These are phyloP conservation scores for Erigeron canadensis DNA, from an alignment of 129 eudicot genomes.

Conservation along the genomic window DNA sequence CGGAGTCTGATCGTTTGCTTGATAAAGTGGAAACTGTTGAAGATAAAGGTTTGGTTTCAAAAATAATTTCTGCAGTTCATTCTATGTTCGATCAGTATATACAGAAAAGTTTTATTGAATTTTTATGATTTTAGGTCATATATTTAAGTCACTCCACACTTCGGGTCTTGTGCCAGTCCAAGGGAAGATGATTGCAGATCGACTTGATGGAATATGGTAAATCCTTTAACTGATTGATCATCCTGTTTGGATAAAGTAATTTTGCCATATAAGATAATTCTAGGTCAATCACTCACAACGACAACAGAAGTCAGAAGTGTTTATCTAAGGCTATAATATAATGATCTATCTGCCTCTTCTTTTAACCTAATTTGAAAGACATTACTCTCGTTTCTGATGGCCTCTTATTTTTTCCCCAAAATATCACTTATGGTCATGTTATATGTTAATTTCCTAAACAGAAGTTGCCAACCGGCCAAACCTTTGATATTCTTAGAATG, in stretches of 20 bases:
- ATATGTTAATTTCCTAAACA: background rate
- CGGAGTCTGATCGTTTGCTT: conserved; percentile 78
- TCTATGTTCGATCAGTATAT: conserved; percentile 8
- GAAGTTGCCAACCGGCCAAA: background rate
- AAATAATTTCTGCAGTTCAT: background rate
- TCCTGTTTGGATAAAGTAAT: background rate
- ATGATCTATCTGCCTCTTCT: background rate
- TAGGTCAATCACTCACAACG: background rate
- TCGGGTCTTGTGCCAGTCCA: conserved; percentile 85
- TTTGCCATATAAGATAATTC: background rate
- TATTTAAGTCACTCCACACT: conserved; percentile 74
- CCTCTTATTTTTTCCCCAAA: background rate
- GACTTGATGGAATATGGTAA: conserved; percentile 95
- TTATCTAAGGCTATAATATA: background rate
- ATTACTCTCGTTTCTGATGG: background rate
- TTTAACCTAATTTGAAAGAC: background rate
- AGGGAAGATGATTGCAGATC: conserved; percentile 91
- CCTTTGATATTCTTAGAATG: background rate
- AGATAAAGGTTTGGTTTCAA: conserved; percentile 67
- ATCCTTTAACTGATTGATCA: conserved; percentile 1
- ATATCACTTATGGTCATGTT: background rate
- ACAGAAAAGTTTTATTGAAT: conserved; percentile 2
- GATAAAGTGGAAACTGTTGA: conserved; percentile 51
- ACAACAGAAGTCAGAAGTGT: conserved; percentile 10
- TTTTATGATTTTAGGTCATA: conserved; percentile 66